A percentile compares a stretch with the other conserved stretches of the same genome.
Conservation (phyloP, 2,329 filamentous ascomycete species). For the Phyllosticta citribraziliensis region DNA sequence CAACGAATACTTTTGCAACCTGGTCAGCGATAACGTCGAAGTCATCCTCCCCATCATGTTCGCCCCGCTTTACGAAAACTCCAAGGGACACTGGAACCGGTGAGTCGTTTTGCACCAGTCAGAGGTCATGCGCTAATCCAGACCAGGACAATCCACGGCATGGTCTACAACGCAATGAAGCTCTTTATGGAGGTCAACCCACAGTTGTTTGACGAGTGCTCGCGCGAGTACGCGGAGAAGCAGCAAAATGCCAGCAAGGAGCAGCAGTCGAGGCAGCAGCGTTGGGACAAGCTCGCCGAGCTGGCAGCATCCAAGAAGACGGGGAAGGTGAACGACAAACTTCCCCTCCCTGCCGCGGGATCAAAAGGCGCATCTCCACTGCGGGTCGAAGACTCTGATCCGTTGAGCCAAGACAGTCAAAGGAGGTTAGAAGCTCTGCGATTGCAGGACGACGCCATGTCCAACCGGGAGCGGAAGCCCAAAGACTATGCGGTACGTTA, state of each 20-base stretch:
- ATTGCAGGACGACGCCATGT: constrained; percentile 61
- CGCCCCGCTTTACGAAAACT: constrained; percentile 94
- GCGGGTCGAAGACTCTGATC: constrained; percentile 66
- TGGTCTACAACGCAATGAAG: constrained; percentile 99
- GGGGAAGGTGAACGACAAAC: constrained; percentile 20
- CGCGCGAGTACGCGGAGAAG: constrained; percentile 93
- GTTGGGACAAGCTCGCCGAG: constrained; percentile 80
- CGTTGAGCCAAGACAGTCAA: constrained; percentile 70
- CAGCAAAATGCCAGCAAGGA: constrained; percentile 85
- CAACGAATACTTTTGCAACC: constrained; percentile 99
- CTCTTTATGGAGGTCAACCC: constrained; percentile 99
- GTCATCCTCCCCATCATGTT: constrained; percentile 99
- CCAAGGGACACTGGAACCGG: constrained; percentile 98
- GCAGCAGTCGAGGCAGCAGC: constrained; percentile 69
- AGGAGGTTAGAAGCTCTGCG: constrained; percentile 83
- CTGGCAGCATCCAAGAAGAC: constrained; percentile 64
- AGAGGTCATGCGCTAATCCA: constrained; percentile 21
- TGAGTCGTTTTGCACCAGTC: constrained; percentile 35
- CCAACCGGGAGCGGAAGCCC: constrained; percentile 27
- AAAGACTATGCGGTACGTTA: constrained; percentile 36
- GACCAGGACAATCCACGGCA: constrained; percentile 87
- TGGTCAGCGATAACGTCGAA: constrained; percentile 97
- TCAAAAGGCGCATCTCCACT: constrained; percentile 32
- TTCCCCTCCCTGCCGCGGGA: constrained; percentile 14
- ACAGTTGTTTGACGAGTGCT: constrained; percentile 96